Evolutionary conservation across 495 filamentous ascomycete species (phyloP).

Genomic region (Neurospora sp.): DNA sequence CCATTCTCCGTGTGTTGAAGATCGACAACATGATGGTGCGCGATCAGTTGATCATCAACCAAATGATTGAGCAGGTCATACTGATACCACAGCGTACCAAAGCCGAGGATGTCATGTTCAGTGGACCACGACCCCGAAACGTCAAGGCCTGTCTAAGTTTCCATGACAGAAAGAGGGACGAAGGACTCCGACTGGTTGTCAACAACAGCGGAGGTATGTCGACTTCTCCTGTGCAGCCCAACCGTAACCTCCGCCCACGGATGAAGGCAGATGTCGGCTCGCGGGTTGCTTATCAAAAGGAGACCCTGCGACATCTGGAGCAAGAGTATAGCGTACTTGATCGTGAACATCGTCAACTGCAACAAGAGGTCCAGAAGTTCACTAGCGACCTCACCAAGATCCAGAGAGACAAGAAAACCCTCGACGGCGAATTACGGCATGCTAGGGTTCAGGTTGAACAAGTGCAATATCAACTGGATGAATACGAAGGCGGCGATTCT

Average conservation of each 20-base stretch:
- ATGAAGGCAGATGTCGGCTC: slow-evolving; percentile 73
- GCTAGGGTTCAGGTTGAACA: slow-evolving; percentile 14
- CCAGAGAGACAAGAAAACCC: slow-evolving; percentile 19
- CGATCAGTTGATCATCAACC: slow-evolving; percentile 72
- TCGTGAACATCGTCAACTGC: slow-evolving; percentile 35
- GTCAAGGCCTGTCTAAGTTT: slow-evolving; percentile 63
- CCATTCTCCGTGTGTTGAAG: slow-evolving; percentile 68
- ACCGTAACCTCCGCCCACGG: slow-evolving; percentile 37
- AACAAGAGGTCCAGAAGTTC: slow-evolving; percentile 46
- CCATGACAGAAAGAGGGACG: slow-evolving; percentile 44
- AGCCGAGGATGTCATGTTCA: slow-evolving; percentile 61
- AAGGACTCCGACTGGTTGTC: slow-evolving; percentile 54
- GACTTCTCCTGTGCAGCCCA: slow-evolving; percentile 23
- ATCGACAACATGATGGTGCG: slow-evolving; percentile 71
- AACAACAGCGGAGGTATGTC: slow-evolving; percentile 31
- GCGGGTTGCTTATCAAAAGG: slow-evolving; percentile 47
- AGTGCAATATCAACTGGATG: slow-evolving; percentile 28
- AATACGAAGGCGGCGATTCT: slow-evolving; percentile 34
- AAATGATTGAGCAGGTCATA: slow-evolving; percentile 74
- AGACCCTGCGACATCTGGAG: slow-evolving; percentile 32
- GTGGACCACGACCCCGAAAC: slow-evolving; percentile 49
- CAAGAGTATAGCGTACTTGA: slow-evolving; percentile 29
- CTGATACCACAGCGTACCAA: slow-evolving; percentile 57
- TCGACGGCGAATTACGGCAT: slow-evolving; percentile 18
- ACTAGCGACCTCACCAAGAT: slow-evolving; percentile 49